Percentiles rank a stretch among this genome's conserved stretches.
These are phyloP conservation scores for Sistotremastrum niveocremeum DNA, from an alignment of 768 basidiomycete genomes.

Conservation along the genomic window DNA sequence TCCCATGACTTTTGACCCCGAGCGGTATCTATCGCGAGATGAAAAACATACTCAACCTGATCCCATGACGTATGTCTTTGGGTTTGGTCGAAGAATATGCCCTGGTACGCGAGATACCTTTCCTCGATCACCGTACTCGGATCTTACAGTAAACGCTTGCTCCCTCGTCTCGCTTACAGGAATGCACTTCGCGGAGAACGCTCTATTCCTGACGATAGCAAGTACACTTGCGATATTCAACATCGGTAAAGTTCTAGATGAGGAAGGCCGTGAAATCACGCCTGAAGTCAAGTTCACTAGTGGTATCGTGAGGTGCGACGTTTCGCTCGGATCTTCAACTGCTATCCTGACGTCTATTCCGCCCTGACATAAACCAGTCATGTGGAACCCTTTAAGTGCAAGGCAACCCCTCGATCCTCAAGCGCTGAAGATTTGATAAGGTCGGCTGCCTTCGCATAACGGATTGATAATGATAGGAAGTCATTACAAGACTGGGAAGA, in stretches of 20 bases:
- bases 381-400: too few species aligned
- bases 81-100: slow-evolving; percentile 20
- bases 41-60: slow-evolving; percentile 15
- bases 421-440: too few species aligned
- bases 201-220: slow-evolving; percentile 16
- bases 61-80: slow-evolving; percentile 21
- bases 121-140: too few species aligned
- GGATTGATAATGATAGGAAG: too few species aligned
- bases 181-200: slow-evolving; percentile 15
- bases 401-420: too few species aligned
- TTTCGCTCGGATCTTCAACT: too few species aligned
- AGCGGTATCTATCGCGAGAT: slow-evolving; percentile 11
- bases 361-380: too few species aligned
- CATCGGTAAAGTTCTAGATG: slow-evolving; percentile 8
- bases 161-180: too few species aligned
- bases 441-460: too few species aligned
- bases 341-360: too few species aligned
- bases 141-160: too few species aligned
- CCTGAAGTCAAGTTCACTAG: slow-evolving; percentile 11
- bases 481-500: too few species aligned
- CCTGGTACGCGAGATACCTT: slow-evolving; percentile 7
- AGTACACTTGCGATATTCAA: slow-evolving; percentile 9
- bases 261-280: slow-evolving; percentile 7
- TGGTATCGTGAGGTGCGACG: slow-evolving; percentile 3
- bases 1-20: slow-evolving; percentile 11